Evolutionary conservation across 768 basidiomycete genomes (phyloP), one percentile per base, ranked within the genome.

Genomic region (Boletus pseudo-olivaceus): DNA sequence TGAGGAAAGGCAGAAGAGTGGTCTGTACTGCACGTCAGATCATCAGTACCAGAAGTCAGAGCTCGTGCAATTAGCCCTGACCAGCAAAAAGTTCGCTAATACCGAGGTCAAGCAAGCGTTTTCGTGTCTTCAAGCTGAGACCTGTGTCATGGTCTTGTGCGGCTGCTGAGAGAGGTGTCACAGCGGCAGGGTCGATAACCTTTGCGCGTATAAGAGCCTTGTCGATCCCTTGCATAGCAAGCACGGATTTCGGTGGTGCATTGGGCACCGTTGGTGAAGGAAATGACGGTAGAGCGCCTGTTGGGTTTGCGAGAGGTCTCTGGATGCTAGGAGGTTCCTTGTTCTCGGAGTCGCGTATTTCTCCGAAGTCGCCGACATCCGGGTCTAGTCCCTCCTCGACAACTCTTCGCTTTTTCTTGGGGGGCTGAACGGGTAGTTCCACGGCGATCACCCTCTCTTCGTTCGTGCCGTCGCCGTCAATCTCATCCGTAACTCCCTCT

Each of bases 51-150:
- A 34, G 38, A 41, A 23, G 29, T 26, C 20, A 47, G 34, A 29
- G 23, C 10, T 30, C 39, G 47, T 44, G 46, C 20, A 47, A 49
- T 32, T 29, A 23, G 44, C 20, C 37, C 82, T 57, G 61, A 92
- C 93, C 93, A 50, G 93, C 92, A 70, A 98, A 97, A 53, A 96
- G 76, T 54, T 93, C 87, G 5, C 75, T 78, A n/a, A 98, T 84
- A 3, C 93, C 93, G 20, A 93, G 76, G 27, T 91, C 88, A 30
- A 76, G 70, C 49, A 98, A 66, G 40, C 89, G 76, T 60, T 71
- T 82, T 59, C 80, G 74, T 46, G 80, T 89, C 65, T 75, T 83
- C 62, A 75, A 76, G 52, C 81, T 79, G 19, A 94, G 72, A 3
- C 79, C 81, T 0, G 75, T 78, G 26, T 64, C 72, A n/a, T 73